Evolutionary conservation across 768 basidiomycete species (phyloP).

Genomic region (Suillus sp.): DNA sequence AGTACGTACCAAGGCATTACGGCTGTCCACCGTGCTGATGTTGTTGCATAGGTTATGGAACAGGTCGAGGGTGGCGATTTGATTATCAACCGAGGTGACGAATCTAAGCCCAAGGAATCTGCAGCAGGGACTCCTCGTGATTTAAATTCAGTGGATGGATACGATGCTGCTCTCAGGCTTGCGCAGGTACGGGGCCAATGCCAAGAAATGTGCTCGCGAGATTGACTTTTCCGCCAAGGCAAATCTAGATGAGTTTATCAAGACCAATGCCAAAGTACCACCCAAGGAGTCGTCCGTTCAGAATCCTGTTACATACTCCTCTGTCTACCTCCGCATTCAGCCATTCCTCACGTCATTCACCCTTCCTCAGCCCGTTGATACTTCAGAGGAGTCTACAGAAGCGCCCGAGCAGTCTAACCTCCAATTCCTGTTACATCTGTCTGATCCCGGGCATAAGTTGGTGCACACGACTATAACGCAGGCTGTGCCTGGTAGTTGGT

Average conservation of each 20-base stretch:
- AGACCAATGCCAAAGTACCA: slow-evolving; percentile 50
- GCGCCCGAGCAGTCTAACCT: slow-evolving; percentile 41
- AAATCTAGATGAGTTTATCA: slow-evolving; percentile 74
- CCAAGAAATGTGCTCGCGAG: not conserved
- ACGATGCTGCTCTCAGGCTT: slow-evolving; percentile 81
- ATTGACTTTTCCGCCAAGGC: slow-evolving; percentile 50
- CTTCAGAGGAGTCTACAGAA: slow-evolving; percentile 23
- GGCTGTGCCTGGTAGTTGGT: slow-evolving; percentile 80
- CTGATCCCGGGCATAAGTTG: slow-evolving; percentile 81
- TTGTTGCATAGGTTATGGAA: slow-evolving; percentile 74
- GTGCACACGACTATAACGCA: slow-evolving; percentile 81
- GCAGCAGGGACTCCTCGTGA: slow-evolving; percentile 55
- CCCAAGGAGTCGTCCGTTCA: slow-evolving; percentile 36
- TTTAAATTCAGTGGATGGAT: slow-evolving; percentile 81
- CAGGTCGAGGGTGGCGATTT: slow-evolving; percentile 94
- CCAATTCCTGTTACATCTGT: slow-evolving; percentile 64
- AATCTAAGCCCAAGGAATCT: slow-evolving; percentile 66
- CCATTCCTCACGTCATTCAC: slow-evolving; percentile 69
- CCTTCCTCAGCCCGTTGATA: slow-evolving; percentile 37
- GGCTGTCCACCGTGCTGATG: slow-evolving; percentile 11
- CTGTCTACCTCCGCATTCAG: slow-evolving; percentile 92
- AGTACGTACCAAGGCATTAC: slow-evolving; percentile 45
- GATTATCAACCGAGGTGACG: slow-evolving; percentile 80
- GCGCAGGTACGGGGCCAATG: slow-evolving; percentile 58
- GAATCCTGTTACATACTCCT: slow-evolving; percentile 79